Evolutionary conservation across 495 filamentous ascomycete species (phyloP).

Genomic region (Tuber microsphaerosporum): DNA sequence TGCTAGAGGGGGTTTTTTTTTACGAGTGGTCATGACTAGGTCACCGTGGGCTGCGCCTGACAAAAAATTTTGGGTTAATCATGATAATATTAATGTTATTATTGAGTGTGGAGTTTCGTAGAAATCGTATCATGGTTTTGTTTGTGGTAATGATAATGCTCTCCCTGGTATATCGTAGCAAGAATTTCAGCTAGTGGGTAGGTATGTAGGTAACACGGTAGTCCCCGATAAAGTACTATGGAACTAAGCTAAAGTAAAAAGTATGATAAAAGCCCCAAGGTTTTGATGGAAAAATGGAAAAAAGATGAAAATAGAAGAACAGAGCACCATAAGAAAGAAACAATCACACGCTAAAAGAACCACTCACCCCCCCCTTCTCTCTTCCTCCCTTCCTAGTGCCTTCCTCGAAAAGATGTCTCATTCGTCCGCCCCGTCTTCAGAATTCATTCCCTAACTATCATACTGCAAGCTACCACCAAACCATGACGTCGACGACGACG

Average conservation of each 20-base stretch:
- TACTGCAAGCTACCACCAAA: not conserved
- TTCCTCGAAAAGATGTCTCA: not conserved
- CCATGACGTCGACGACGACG: not conserved
- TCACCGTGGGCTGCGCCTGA: no score
- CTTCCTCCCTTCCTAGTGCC: not conserved
- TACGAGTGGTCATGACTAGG: no score
- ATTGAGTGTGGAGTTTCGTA: not conserved
- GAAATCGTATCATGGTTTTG: not conserved
- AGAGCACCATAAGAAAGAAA: not conserved
- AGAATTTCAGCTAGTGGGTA: slow-evolving; percentile 95
- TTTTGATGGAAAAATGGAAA: not conserved
- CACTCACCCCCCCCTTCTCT: not conserved
- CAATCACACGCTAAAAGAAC: not conserved
- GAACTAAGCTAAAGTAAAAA: not conserved
- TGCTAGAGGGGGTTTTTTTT: no score
- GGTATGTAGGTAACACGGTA: not conserved
- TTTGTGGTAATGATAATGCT: not conserved
- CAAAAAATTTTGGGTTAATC: no score
- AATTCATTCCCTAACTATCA: not conserved
- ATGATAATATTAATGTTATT: no score
- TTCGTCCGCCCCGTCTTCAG: not conserved
- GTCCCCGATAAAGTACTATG: slow-evolving; percentile 2
- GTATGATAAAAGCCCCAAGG: not conserved
- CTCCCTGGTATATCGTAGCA: not conserved
- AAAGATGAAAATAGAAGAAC: not conserved